Base-by-base conservation (phyloP, 2,329 filamentous ascomycete species). In the Phialemoniopsis sp. region DNA sequence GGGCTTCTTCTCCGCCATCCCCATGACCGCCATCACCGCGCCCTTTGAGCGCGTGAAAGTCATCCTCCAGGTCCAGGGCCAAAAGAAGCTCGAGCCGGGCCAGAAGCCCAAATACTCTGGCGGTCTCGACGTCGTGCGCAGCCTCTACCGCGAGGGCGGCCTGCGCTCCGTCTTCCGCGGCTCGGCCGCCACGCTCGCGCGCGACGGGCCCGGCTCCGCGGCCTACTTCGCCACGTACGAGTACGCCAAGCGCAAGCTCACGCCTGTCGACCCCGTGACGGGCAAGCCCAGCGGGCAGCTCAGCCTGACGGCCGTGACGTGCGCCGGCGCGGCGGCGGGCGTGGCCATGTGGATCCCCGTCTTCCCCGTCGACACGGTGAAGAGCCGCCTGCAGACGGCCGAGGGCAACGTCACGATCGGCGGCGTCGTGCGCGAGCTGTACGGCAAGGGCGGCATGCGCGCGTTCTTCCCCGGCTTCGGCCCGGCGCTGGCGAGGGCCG, bases 331-430 rank as follows among this genome's bases (percentile, higher is more conserved):
- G 46, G 87, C 84, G 4, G 93, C 93, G 0, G 93, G 93, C 57
- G 80, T 98, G 18, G 93, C 93, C 46, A 98, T 98, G 93, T 98
- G 93, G 93, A 93, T 96, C 51, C 90, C 93, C 39, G 90, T 98
- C 32, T 98, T 98, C 78, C 93, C 93, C 16, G 78, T 98, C 48
- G 93, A 98, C 58, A 98, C 93, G 0, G 83, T 98, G 68, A 98
- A 98, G 79, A 90, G 85, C 47, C 76, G 90, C 29, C 68, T 98
- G 59, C 93, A 98, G 74, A 95, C 88, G 32, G 89, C 89, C 32
- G 87, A 93, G 56, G 89, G 89, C 36, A 85, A 85, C 51, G 83
- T 89, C 36, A 88, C 85, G 1, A 80, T 98, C 37, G 77, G 82
- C 13, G 82, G 86, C 8, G 88, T 93, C 26, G 78, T 98, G 37